Evolutionary conservation across 345 rosid species (phyloP), one percentile per base, ranked within the genome.

Genomic region (Rhizophora apiculata): DNA sequence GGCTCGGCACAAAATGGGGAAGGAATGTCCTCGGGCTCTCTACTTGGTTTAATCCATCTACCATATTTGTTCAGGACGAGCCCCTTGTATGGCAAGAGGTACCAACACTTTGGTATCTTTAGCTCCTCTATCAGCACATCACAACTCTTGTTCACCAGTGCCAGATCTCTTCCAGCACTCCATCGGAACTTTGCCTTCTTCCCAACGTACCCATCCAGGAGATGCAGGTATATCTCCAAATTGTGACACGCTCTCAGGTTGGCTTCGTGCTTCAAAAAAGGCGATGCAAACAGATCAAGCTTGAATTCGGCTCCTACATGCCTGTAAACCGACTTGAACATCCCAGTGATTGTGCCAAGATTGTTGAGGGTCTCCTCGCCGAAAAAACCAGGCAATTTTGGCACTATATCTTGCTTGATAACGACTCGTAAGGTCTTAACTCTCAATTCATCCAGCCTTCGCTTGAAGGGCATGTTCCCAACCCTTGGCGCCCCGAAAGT

Each of bases 41-140:
- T 55, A 9, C 0, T 9, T 7, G 59, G 59, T 55, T 26, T 55
- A 21, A 55, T 26, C 59, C 58, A 54, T 21, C 58, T 54, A 21
- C 58, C 58, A 21, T 19, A 54, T 21, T 54, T 54, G 27, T 54
- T 21, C 58, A 6, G 60, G 27, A 86, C 85, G 13, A 87, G 72
- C 54, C 96, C 96, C 75, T 87, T 87, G 34, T 86, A 79, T 2
- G 82, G 88, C 70, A 72, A 32, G 56, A 75, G 77, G 32, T 69
- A 53, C 84, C 80, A 79, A 21, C 67, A 75, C 22, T 22, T 64
- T 1, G 86, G 86, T 13, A 85, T 75, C 26, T 77, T 76, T 26
- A 80, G 57, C 71, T 84, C 80, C 30, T 76, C 82, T n/a, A 76
- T 71, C 79, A 85, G 46, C 79, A 82, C 74, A 32, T 78, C 79